Conservation (phyloP, 2,329 filamentous ascomycete genomes). For the Cordyceps fumosorosea region DNA sequence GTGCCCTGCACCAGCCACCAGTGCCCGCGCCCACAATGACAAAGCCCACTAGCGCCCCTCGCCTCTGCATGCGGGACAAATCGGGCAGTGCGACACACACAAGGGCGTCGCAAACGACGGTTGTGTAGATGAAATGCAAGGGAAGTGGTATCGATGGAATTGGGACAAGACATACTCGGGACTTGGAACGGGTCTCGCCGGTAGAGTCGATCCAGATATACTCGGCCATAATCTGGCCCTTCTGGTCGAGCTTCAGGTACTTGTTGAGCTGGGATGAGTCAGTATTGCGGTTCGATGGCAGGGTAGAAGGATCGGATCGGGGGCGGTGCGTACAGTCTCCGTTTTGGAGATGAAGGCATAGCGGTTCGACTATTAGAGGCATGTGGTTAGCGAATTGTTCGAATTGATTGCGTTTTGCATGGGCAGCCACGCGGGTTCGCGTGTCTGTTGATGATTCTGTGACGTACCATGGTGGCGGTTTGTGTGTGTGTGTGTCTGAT, state of each 20-base stretch:
- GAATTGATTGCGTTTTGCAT: not conserved
- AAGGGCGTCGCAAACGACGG: no score
- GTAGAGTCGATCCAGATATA: slow-evolving; percentile 91
- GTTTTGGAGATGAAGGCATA: slow-evolving; percentile 24
- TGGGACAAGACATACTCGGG: slow-evolving; percentile 66
- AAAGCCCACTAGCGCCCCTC: not conserved
- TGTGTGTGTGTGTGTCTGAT: slow-evolving; percentile 4
- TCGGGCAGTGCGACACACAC: not conserved
- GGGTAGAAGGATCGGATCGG: not conserved
- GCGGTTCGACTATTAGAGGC: slow-evolving; percentile 20
- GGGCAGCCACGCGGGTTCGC: not conserved
- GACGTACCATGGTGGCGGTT: slow-evolving; percentile 10
- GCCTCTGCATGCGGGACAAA: not conserved
- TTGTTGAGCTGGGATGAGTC: slow-evolving; percentile 65
- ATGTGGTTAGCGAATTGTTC: slow-evolving; percentile 14
- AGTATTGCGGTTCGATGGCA: slow-evolving; percentile 7
- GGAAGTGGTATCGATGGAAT: not conserved
- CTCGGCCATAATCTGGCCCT: slow-evolving; percentile 83
- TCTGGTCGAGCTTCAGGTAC: slow-evolving; percentile 86
- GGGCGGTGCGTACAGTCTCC: slow-evolving; percentile 26
- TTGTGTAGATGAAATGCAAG: not conserved
- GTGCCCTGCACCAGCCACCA: not conserved
- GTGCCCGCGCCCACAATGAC: not conserved
- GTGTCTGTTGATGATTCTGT: not conserved
- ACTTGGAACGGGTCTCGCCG: slow-evolving; percentile 87